Evolutionary conservation across 805 yeast genomes (phyloP).

Genomic region (Suhomyces tanzawaensis): DNA sequence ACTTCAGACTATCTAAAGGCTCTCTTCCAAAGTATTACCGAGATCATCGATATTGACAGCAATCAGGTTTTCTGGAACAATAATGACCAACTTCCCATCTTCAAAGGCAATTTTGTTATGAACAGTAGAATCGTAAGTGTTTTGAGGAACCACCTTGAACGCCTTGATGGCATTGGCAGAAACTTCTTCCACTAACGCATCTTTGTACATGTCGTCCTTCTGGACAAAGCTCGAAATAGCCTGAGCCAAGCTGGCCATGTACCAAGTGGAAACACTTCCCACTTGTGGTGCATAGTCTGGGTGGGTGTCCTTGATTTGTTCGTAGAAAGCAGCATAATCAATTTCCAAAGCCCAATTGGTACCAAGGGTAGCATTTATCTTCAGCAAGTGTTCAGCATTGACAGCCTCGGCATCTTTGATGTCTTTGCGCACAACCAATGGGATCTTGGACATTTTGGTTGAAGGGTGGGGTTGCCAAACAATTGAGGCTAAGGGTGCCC

Average conservation of each 20-base stretch:
- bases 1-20: background rate
- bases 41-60: constrained; percentile 8
- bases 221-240: constrained; percentile 7
- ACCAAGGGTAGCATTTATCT: constrained; percentile 8
- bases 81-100: constrained; percentile 9
- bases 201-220: constrained; percentile 12
- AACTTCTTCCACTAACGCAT: constrained; percentile 12
- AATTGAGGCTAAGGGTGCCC: no score
- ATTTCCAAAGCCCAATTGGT: constrained; percentile 9
- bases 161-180: constrained; percentile 8
- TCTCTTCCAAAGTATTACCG: constrained; percentile 3
- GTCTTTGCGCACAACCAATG: constrained; percentile 10
- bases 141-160: constrained; percentile 8
- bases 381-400: constrained; percentile 6
- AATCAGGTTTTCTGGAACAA: constrained; percentile 5
- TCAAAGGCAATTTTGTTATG: constrained; percentile 4
- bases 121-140: constrained; percentile 1
- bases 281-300: constrained; percentile 7
- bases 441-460: constrained; percentile 13
- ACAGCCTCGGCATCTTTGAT: constrained; percentile 12
- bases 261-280: constrained; percentile 12
- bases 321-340: constrained; percentile 10
- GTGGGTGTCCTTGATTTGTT: constrained; percentile 4
- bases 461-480: no score
- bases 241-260: constrained; percentile 7